phyloP scores from a whole-genome alignment of 1,139 yeast genomes.

The Taiozyma sp. region DNA sequence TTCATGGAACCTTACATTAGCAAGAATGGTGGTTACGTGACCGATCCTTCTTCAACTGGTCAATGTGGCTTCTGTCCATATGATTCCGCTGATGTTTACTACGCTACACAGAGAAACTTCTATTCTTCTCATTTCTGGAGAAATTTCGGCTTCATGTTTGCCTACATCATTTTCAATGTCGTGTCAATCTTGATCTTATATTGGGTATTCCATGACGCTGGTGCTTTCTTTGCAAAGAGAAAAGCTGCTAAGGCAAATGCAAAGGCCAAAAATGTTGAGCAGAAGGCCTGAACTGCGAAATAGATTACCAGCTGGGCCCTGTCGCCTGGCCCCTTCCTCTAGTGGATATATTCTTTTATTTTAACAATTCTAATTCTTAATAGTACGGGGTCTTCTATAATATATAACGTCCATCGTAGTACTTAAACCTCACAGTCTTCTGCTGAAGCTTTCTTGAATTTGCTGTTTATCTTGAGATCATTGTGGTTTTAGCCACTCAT shows the following conservation, averaged over 20 bases:
- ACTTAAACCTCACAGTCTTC: no score
- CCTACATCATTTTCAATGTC: constrained; percentile 47
- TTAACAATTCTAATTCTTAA: neutral
- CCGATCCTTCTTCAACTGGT: constrained; percentile 35
- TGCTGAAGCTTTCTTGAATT: no score
- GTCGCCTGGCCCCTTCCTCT: no score
- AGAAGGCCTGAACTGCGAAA: neutral
- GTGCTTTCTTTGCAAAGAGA: constrained; percentile 22
- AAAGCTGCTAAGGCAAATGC: constrained; percentile 57
- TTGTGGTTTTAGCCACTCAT: no score
- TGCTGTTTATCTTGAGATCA: no score
- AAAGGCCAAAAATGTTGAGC: constrained; percentile 9
- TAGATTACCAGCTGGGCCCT: no score
- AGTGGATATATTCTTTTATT: neutral
- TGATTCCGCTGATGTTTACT: constrained; percentile 41
- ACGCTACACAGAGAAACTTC: constrained; percentile 38
- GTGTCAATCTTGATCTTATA: constrained; percentile 48
- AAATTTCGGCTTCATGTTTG: constrained; percentile 45
- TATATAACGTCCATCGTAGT: no score
- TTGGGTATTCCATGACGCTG: constrained; percentile 39
- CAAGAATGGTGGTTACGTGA: constrained; percentile 48
- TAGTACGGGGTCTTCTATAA: neutral
- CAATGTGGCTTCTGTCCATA: constrained; percentile 47
- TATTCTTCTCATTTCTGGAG: constrained; percentile 52
- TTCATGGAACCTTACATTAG: constrained; percentile 41